Conservation (phyloP, 805 yeast genomes). For the Sugiyamaella chiloensis region DNA sequence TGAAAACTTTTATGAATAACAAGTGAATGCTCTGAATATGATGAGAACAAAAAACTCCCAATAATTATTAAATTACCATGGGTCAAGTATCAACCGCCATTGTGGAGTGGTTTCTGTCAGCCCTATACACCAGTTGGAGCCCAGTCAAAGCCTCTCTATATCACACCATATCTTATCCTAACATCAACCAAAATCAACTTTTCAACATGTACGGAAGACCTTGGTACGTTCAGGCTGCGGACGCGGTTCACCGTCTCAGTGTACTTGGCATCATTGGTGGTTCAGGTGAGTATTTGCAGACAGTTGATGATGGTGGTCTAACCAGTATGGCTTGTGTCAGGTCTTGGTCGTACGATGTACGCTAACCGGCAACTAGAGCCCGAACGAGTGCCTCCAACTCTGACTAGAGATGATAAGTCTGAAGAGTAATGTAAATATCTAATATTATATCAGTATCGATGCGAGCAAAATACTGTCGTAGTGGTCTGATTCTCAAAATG, state of each 20-base stretch:
- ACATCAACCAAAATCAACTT: conserved; percentile 4
- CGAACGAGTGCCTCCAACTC: conserved; percentile 5
- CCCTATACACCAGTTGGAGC: no score
- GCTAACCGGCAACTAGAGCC: conserved; percentile 43
- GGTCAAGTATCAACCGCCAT: no score
- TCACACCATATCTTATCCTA: no score
- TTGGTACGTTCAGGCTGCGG: conserved; percentile 74
- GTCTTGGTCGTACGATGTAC: conserved; percentile 51
- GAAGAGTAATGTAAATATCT: conserved; percentile 1
- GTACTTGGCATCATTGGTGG: conserved; percentile 63
- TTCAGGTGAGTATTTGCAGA: conserved; percentile 32
- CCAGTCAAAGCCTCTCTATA: no score
- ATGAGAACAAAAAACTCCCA: no score
- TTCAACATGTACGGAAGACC: conserved; percentile 39
- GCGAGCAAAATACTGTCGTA: no score
- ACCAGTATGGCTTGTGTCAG: conserved; percentile 41
- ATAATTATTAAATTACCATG: no score
- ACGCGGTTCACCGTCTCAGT: conserved; percentile 68
- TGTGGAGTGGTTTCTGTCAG: no score
- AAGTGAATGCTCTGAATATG: no score
- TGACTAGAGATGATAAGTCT: not conserved
- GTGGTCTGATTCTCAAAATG: no score
- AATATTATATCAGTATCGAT: no score
- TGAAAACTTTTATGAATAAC: no score
- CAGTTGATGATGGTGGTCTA: not conserved